Conservation (phyloP, 176 grass and related monocot species). For the Cenchrus americanus region DNA sequence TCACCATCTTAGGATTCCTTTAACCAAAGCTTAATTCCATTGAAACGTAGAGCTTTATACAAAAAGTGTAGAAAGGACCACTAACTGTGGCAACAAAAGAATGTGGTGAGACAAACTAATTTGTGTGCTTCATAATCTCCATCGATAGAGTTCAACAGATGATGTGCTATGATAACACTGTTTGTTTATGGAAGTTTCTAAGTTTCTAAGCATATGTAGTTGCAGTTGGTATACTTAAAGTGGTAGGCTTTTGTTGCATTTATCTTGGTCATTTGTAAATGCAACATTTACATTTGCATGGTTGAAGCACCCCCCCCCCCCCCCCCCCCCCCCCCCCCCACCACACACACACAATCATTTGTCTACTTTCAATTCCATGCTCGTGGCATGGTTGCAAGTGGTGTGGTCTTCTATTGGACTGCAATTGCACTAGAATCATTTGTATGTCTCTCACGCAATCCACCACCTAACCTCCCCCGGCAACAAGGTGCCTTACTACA, state of each 20-base stretch:
- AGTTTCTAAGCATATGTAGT: background rate
- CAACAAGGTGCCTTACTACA: background rate
- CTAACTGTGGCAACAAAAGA: background rate
- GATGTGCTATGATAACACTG: background rate
- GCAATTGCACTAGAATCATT: background rate
- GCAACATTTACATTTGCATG: background rate
- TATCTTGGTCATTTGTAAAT: background rate
- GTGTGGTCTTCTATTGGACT: background rate
- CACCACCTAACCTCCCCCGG: background rate
- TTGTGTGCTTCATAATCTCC: background rate
- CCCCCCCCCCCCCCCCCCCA: too few relatives aligned
- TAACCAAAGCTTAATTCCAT: background rate
- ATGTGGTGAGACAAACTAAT: background rate
- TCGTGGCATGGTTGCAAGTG: background rate
- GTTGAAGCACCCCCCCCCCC: background rate
- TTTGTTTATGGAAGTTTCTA: background rate
- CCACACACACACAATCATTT: background rate
- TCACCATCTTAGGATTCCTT: background rate
- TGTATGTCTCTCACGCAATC: background rate
- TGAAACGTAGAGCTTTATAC: background rate
- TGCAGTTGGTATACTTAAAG: background rate
- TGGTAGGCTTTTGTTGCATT: background rate
- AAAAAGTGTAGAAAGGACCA: background rate
- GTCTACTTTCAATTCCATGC: background rate
- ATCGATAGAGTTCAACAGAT: background rate